Evolutionary conservation across 2,329 filamentous ascomycete genomes (phyloP).

Genomic region (Claviceps fusiformis): DNA sequence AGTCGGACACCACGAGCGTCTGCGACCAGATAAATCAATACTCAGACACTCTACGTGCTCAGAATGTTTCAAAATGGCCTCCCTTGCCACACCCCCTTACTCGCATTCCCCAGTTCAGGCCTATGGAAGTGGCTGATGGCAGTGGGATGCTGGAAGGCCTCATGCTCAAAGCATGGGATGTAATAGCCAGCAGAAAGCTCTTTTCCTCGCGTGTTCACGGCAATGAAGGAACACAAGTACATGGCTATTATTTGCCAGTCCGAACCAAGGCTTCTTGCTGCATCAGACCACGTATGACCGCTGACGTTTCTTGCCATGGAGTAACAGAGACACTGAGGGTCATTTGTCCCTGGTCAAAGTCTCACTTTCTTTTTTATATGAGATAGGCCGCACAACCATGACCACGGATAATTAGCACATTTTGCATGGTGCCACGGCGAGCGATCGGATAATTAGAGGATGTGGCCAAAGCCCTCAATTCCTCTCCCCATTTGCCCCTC

Average conservation of each 20-base stretch:
- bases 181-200: neutral
- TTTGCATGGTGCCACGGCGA: neutral
- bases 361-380: neutral
- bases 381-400: neutral
- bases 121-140: neutral
- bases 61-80: neutral
- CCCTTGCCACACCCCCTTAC: neutral
- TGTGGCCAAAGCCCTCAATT: neutral
- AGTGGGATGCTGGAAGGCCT: neutral
- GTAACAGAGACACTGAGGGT: neutral
- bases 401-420: neutral
- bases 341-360: neutral
- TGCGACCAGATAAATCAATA: neutral
- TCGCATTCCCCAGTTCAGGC: neutral
- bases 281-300: neutral
- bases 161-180: neutral
- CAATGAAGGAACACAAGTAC: neutral
- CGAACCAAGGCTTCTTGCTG: too few relatives aligned
- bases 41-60: neutral
- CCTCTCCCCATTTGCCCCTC: neutral
- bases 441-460: neutral
- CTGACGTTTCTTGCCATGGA: neutral
- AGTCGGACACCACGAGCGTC: neutral
- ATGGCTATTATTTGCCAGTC: neutral
- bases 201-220: neutral